phyloP scores from a whole-genome alignment of 179 eudicot species.

The Heliamphora pulchella region DNA sequence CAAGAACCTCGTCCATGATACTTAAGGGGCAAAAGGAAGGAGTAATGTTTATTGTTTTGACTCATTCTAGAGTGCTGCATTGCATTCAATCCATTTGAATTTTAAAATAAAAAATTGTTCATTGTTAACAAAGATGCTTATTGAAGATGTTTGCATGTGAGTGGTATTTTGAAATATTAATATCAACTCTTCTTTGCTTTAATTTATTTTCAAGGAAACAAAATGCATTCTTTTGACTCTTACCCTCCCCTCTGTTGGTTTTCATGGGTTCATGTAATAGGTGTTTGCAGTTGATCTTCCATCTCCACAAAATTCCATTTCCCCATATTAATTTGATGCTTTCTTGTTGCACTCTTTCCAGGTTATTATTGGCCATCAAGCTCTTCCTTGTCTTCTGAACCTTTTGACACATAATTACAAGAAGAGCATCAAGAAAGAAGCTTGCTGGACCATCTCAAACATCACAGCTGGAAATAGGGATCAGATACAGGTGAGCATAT shows the following conservation, averaged over 20 bases:
- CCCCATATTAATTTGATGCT: neutral
- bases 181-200: too few species aligned
- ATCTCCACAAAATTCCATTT: neutral
- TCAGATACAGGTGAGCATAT: conserved; percentile 37
- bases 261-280: conserved; percentile 1
- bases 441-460: conserved; percentile 46
- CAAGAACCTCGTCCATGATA: too few species aligned
- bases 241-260: neutral
- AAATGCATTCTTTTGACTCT: too few species aligned
- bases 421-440: conserved; percentile 42
- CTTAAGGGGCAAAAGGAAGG: too few species aligned
- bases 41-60: too few species aligned
- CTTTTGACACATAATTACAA: conserved; percentile 28
- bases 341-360: conserved; percentile 15
- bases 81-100: too few species aligned
- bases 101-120: too few species aligned
- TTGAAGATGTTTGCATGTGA: too few species aligned
- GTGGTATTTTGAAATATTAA: too few species aligned
- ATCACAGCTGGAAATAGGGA: conserved; percentile 41
- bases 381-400: conserved; percentile 33
- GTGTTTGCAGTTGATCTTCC: neutral
- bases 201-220: too few species aligned
- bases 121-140: too few species aligned
- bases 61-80: too few species aligned
- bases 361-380: conserved; percentile 31